phyloP scores from a whole-genome alignment of 2,329 filamentous ascomycete species.

The Ascochyta rabiei region DNA sequence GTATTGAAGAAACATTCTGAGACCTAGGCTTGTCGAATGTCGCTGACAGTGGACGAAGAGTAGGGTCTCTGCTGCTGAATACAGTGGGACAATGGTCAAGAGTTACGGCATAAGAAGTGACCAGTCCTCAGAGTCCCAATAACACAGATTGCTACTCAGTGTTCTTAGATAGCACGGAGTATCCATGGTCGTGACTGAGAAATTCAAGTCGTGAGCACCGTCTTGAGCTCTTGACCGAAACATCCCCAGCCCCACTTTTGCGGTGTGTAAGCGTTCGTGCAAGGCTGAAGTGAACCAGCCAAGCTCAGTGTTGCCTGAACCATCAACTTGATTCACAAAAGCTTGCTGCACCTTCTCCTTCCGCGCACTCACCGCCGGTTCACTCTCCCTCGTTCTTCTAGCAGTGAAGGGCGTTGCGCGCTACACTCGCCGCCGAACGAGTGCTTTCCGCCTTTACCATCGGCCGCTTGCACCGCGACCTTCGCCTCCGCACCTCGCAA shows the following conservation, averaged over 20 bases:
- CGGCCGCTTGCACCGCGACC: slow-evolving; percentile 10
- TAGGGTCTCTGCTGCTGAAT: not conserved
- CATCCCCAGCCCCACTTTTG: slow-evolving; percentile 8
- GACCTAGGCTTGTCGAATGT: too few relatives aligned
- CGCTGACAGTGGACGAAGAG: not conserved
- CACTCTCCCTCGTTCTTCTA: slow-evolving; percentile 1
- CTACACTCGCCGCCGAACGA: not conserved
- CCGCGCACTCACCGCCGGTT: slow-evolving; percentile 24
- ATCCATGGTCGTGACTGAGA: not conserved
- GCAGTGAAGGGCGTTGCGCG: slow-evolving; percentile 4
- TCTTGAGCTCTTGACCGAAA: not conserved
- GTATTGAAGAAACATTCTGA: not conserved
- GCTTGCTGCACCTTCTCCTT: slow-evolving; percentile 26
- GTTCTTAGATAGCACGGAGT: not conserved
- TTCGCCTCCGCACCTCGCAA: slow-evolving; percentile 16
- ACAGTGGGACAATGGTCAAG: not conserved
- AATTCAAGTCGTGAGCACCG: not conserved
- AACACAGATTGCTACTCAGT: too few relatives aligned
- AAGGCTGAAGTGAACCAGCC: slow-evolving; percentile 28
- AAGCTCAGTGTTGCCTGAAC: slow-evolving; percentile 43
- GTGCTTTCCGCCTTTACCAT: slow-evolving; percentile 2
- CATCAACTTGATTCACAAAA: slow-evolving; percentile 38
- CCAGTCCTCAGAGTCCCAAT: not conserved
- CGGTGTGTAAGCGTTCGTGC: slow-evolving; percentile 20
- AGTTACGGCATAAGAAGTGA: not conserved